Evolutionary conservation across 2,329 filamentous ascomycete genomes (phyloP), one percentile per base, ranked within the genome.

Genomic region (Colletotrichum coccodes): DNA sequence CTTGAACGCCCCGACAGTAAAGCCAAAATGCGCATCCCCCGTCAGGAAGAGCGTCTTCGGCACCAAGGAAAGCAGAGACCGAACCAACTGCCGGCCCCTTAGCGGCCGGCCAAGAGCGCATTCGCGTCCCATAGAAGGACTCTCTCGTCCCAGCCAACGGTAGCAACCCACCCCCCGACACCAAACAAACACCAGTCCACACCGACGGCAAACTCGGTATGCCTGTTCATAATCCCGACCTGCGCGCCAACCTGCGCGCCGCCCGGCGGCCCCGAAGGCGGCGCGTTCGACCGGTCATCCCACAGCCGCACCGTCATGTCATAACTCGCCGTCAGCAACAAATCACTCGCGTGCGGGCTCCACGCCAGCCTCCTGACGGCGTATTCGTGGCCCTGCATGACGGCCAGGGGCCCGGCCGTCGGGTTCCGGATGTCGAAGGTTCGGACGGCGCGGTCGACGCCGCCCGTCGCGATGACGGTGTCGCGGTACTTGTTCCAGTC

Each of bases 401-500:
- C 81, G 7, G 92, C 86, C 11, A 94, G 78, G 0, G 95, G 94
- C 0, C 94, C 94, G 6, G 86, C 89, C 6, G 86, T 82, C 1
- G 94, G 92, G 74, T 90, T 92, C 49, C 96, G 87, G 52, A 98
- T 91, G 79, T 99, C 96, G 76, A 98, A 98, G 0, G 93, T 96
- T 54, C 96, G 90, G 70, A 99, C 91, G 21, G 92, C 83, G 61
- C 93, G 89, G 79, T 99, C 96, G 4, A 98, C 96, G 62, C 96
- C 95, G 1, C 90, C 96, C 0, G 94, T 94, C 0, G 96, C 96
- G 62, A 99, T 84, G 30, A 98, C 85, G 0, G 90, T 92, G 72
- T 94, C 90, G 44, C 92, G 89, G 82, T 99, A 99, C 81, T 99
- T 99, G 83, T 99, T 99, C 96, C 96, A 99, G 80, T 99, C 96